Evolutionary conservation across 805 yeast genomes (phyloP), one percentile per base, ranked within the genome.

Genomic region (Pichia nakasei): DNA sequence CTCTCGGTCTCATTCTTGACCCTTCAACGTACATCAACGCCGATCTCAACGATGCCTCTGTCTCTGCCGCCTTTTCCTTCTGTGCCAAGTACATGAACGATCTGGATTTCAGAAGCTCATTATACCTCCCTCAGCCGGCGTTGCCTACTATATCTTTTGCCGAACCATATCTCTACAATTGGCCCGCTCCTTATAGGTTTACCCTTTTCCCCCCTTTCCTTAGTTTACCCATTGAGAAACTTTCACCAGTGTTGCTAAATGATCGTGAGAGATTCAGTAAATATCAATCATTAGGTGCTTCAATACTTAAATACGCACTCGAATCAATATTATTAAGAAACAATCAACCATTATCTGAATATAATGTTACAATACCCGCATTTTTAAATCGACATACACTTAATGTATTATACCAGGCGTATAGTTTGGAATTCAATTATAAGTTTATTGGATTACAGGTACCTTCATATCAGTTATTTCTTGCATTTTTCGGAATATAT

Each of bases 31-130:
- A 44, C n/a, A 26, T 19, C 0, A 40, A 37, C 19, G 34, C 38
- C 4, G 38, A 44, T 22, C n/a, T 37, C 2, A 44, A 40, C 15
- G 47, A 44, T 21, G 41, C 47, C 1, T 44, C 37, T 7, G 41
- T 44, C 5, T 24, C 15, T 21, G 40, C 31, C 34, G 47, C 47
- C 2, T 29, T 44, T 13, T 24, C 27, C 7, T 22, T 40, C 19
- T 44, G 21, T 24, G 31, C 47, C n/a, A 44, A 37, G 11, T 44
- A 40, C 17, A 40, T 32, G n/a, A 44, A 40, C 19, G 47, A 44
- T 34, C 13, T 32, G 4, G 41, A 44, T 26, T 44, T 44, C 22
- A 34, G 37, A 4, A 36, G 21, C 8, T 27, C 32, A 15, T 27
- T 27, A 27, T 27, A 27, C 11, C 15, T 34, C 8, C 38, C 38